Conservation (phyloP, 192 early-diverging fungal genomes). For the Coemansia sp. region DNA sequence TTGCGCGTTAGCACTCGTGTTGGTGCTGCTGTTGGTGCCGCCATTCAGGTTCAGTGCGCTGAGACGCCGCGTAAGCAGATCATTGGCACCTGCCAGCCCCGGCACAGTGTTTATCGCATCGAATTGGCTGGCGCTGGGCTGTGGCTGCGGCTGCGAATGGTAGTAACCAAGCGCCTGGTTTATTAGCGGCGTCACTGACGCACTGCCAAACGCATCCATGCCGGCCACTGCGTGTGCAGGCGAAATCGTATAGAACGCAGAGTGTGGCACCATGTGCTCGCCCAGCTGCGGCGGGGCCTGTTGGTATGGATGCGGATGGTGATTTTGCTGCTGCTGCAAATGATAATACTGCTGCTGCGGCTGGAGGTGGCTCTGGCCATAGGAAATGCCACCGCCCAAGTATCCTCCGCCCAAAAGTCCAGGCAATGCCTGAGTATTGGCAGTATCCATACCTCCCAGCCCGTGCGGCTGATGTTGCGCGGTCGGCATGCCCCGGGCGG, state of each 20-base stretch:
- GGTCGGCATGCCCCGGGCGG: slow-evolving; percentile 8
- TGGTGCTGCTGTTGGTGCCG: slow-evolving; percentile 7
- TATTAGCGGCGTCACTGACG: slow-evolving; percentile 4
- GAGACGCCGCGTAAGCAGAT: slow-evolving; percentile 49
- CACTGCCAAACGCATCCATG: slow-evolving; percentile 26
- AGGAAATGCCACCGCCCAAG: slow-evolving; percentile 7
- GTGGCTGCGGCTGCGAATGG: slow-evolving; percentile 11
- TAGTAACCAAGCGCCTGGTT: slow-evolving; percentile 8
- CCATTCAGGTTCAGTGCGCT: slow-evolving; percentile 34
- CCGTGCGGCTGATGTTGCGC: slow-evolving; percentile 9
- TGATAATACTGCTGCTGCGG: not conserved
- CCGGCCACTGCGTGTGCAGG: slow-evolving; percentile 21
- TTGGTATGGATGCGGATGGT: not conserved
- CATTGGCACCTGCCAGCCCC: slow-evolving; percentile 17
- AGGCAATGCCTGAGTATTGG: slow-evolving; percentile 22
- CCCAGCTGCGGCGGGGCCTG: slow-evolving; percentile 16
- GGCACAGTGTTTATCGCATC: slow-evolving; percentile 11
- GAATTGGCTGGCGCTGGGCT: not conserved
- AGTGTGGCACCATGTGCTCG: slow-evolving; percentile 29
- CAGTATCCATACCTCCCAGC: slow-evolving; percentile 17
- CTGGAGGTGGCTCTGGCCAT: slow-evolving; percentile 22
- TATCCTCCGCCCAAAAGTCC: slow-evolving; percentile 6
- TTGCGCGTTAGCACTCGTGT: slow-evolving; percentile 7
- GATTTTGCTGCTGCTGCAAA: too few relatives aligned
- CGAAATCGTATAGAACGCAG: slow-evolving; percentile 38